phyloP scores from a whole-genome alignment of 495 filamentous ascomycete genomes.

The Annulohypoxylon stygium region DNA sequence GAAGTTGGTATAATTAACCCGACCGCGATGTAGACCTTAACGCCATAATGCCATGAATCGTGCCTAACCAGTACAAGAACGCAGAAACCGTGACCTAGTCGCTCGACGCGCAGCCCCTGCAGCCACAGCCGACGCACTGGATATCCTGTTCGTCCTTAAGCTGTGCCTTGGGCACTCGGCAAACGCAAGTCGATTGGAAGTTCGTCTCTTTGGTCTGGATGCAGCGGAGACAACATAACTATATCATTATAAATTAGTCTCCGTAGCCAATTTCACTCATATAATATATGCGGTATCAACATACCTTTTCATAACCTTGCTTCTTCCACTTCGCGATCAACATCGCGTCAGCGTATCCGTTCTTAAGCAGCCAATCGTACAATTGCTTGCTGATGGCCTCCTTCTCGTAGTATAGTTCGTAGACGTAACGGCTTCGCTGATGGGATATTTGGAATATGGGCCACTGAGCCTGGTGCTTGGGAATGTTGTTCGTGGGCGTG shows the following conservation, averaged over 20 bases:
- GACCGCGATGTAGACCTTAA: conserved; percentile 41
- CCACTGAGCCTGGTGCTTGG: conserved; percentile 90
- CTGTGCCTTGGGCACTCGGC: conserved; percentile 91
- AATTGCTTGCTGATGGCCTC: conserved; percentile 90
- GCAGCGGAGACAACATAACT: conserved; percentile 94
- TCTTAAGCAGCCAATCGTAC: conserved; percentile 98
- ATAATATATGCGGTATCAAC: conserved; percentile 19
- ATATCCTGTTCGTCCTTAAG: conserved; percentile 91
- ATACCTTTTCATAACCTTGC: conserved; percentile 96
- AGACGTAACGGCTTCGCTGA: conserved; percentile 93
- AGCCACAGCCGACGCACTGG: conserved; percentile 97
- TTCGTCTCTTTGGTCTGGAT: conserved; percentile 99
- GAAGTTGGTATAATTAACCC: conserved; percentile 27
- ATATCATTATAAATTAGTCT: conserved; percentile 25
- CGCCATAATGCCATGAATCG: conserved; percentile 43
- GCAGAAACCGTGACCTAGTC: conserved; percentile 64
- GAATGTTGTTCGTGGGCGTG: conserved; percentile 64
- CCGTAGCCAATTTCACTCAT: background rate
- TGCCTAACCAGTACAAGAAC: conserved; percentile 28
- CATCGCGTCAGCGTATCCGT: conserved; percentile 92
- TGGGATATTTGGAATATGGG: conserved; percentile 98
- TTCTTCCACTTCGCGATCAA: conserved; percentile 99
- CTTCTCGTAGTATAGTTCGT: conserved; percentile 98
- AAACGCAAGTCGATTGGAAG: conserved; percentile 97
- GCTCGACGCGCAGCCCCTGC: conserved; percentile 87